Percentiles rank a stretch among this genome's conserved stretches.
Evolutionary conservation across 2,329 filamentous ascomycete species (phyloP).

Genomic region (Fusarium proliferatum): DNA sequence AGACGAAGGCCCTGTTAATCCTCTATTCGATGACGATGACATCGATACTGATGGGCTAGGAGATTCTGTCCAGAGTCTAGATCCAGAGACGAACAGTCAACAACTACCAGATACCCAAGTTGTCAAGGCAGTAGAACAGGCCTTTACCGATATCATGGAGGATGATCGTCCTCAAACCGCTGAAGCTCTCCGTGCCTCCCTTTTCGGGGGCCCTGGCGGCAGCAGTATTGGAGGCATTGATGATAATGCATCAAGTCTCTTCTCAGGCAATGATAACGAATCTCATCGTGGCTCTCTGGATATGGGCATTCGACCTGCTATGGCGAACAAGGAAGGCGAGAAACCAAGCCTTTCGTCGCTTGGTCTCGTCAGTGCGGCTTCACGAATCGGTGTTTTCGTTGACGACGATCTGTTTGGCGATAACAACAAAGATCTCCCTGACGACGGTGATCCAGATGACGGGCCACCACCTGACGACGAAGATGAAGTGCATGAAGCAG

Average conservation of each 20-base stretch:
- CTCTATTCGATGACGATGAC: slow-evolving; percentile 86
- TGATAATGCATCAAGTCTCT: slow-evolving; percentile 59
- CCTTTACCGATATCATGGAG: slow-evolving; percentile 91
- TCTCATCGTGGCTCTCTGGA: slow-evolving; percentile 74
- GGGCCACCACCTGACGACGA: slow-evolving; percentile 68
- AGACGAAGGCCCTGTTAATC: slow-evolving; percentile 66
- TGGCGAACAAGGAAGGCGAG: slow-evolving; percentile 59
- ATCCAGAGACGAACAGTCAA: slow-evolving; percentile 69
- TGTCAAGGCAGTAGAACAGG: slow-evolving; percentile 92
- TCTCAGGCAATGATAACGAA: slow-evolving; percentile 65
- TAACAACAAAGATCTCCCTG: slow-evolving; percentile 85
- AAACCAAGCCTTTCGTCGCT: slow-evolving; percentile 92
- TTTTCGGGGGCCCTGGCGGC: slow-evolving; percentile 62
- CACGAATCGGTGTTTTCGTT: slow-evolving; percentile 90
- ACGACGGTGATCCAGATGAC: slow-evolving; percentile 77
- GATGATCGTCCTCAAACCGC: slow-evolving; percentile 73
- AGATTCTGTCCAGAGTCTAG: slow-evolving; percentile 82
- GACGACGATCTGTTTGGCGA: slow-evolving; percentile 95
- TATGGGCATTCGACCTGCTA: slow-evolving; percentile 47
- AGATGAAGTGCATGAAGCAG: slow-evolving; percentile 92
- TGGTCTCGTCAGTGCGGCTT: slow-evolving; percentile 87
- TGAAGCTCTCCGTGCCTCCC: slow-evolving; percentile 72
- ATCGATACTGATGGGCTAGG: slow-evolving; percentile 75
- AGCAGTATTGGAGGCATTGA: slow-evolving; percentile 41
- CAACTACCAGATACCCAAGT: slow-evolving; percentile 78